These are phyloP conservation scores for Balakata baccata DNA, from an alignment of 345 rosid genomes.

Conservation along the genomic window DNA sequence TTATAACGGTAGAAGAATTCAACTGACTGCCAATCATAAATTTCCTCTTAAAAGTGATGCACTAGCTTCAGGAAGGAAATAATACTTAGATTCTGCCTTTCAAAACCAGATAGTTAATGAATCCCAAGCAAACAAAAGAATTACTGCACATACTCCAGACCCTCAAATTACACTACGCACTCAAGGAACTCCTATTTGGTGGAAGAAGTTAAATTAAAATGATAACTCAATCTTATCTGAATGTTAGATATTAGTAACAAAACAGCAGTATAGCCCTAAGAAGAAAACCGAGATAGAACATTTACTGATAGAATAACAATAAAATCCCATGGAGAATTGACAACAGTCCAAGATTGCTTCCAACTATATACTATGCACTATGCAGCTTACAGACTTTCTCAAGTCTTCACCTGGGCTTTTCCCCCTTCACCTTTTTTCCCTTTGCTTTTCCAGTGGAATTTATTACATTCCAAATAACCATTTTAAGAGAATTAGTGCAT, in stretches of 20 bases:
- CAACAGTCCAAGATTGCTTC: not conserved
- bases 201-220: not conserved
- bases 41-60: not conserved
- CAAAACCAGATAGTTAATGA: not conserved
- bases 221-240: not conserved
- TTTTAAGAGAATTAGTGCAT: not conserved
- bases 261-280: not conserved
- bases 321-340: not conserved
- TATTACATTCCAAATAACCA: not conserved
- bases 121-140: not conserved
- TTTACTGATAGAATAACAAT: not conserved
- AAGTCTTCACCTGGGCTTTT: constrained; percentile 1
- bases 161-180: not conserved
- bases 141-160: too few relatives aligned
- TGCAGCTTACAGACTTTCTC: not conserved
- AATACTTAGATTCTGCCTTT: not conserved
- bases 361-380: not conserved
- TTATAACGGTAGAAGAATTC: not conserved
- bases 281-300: not conserved
- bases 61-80: not conserved
- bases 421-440: not conserved
- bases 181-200: not conserved
- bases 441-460: not conserved
- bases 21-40: not conserved
- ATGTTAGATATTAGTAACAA: not conserved